A percentile compares a stretch with the other conserved stretches of the same genome.
Evolutionary conservation across 345 rosid species (phyloP).

Genomic region (Corchorus olitorius): DNA sequence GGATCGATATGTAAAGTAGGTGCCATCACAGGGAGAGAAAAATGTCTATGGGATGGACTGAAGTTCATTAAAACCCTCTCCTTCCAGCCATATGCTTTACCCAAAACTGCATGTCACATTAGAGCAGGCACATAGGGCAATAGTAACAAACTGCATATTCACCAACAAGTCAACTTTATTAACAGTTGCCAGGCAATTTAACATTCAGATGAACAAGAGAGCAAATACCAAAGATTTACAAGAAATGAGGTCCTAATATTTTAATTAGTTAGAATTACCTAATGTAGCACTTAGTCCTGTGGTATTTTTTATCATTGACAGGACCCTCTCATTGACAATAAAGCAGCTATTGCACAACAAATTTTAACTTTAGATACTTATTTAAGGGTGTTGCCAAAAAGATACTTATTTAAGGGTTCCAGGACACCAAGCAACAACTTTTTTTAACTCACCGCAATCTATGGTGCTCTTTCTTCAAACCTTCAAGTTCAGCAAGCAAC

Average conservation of each 20-base stretch:
- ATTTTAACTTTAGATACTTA: neutral
- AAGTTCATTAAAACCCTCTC: neutral
- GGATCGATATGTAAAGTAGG: neutral
- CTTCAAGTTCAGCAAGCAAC: slow-evolving; percentile 60
- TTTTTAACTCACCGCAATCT: slow-evolving; percentile 61
- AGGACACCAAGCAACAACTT: neutral
- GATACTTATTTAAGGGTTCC: neutral
- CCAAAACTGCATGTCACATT: neutral
- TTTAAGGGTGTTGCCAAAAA: neutral
- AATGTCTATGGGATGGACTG: neutral
- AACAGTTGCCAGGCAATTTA: neutral
- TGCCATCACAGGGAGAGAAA: neutral
- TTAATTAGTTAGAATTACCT: neutral
- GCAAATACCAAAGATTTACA: neutral
- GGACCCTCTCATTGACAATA: neutral
- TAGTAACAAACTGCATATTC: neutral
- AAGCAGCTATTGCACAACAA: slow-evolving; percentile 6
- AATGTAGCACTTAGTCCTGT: neutral
- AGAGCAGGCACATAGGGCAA: neutral
- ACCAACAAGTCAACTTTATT: neutral
- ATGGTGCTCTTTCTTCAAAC: slow-evolving; percentile 62
- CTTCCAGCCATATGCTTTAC: neutral
- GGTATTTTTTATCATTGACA: neutral
- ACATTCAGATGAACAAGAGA: neutral
- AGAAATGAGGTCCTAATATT: neutral